Conservation (phyloP, 257 asterid genomes). For the Capsicum pubescens region DNA sequence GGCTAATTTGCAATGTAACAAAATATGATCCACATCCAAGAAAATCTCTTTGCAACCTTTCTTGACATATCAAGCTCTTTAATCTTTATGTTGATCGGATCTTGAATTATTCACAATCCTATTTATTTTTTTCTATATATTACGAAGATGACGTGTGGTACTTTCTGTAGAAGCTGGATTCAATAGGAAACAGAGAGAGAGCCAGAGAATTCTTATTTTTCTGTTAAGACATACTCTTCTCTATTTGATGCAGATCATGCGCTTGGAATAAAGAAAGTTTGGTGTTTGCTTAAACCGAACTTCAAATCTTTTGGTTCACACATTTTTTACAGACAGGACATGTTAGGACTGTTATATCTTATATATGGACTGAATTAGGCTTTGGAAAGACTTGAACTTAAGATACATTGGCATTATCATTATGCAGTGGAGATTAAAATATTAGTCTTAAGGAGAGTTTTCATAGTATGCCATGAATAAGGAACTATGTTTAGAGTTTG, state of each 20-base stretch:
- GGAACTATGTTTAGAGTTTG: conserved; percentile 19
- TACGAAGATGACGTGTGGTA: background rate
- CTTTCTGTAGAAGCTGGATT: conserved; percentile 22
- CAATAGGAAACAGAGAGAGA: conserved; percentile 19
- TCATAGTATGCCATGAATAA: background rate
- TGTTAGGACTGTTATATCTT: background rate
- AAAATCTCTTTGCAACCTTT: no score
- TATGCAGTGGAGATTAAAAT: background rate
- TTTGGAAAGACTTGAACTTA: background rate
- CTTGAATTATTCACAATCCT: background rate
- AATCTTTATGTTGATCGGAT: background rate
- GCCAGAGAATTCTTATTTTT: background rate
- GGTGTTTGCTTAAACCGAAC: background rate
- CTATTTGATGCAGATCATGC: background rate
- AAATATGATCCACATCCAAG: no score
- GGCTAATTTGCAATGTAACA: no score
- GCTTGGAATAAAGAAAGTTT: background rate
- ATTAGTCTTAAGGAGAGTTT: background rate
- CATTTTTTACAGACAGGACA: background rate
- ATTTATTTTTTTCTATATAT: background rate
- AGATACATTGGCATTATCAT: background rate
- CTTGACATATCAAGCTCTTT: background rate
- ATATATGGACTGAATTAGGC: background rate
- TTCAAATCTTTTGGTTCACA: background rate
- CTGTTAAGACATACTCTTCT: background rate